Evolutionary conservation across 2,329 filamentous ascomycete genomes (phyloP).

Genomic region (Colletotrichum musicola): DNA sequence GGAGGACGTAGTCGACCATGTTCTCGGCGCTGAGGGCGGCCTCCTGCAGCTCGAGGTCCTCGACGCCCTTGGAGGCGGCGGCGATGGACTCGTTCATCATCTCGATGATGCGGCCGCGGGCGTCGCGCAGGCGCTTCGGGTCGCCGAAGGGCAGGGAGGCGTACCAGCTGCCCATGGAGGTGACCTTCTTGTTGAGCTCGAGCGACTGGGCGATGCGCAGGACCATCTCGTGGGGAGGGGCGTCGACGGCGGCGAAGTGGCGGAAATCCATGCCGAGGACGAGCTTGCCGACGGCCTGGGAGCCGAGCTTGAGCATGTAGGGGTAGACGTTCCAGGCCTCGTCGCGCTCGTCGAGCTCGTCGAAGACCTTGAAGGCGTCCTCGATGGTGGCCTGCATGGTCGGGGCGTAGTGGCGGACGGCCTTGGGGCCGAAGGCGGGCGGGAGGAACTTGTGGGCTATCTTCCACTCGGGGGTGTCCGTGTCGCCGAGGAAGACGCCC

Average conservation of each 20-base stretch:
- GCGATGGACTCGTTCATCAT: slow-evolving; percentile 55
- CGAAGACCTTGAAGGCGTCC: slow-evolving; percentile 62
- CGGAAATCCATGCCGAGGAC: slow-evolving; percentile 60
- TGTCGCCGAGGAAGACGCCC: slow-evolving; percentile 63
- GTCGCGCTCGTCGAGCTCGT: slow-evolving; percentile 61
- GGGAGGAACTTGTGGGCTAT: slow-evolving; percentile 72
- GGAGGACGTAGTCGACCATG: slow-evolving; percentile 63
- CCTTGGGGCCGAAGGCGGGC: slow-evolving; percentile 69
- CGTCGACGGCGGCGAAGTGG: slow-evolving; percentile 58
- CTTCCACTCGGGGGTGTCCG: slow-evolving; percentile 62
- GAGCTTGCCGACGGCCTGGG: slow-evolving; percentile 59
- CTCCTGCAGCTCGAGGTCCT: slow-evolving; percentile 58
- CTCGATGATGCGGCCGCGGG: slow-evolving; percentile 48
- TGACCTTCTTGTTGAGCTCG: slow-evolving; percentile 70
- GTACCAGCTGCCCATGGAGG: slow-evolving; percentile 68
- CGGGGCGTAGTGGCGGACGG: slow-evolving; percentile 71
- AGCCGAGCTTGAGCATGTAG: slow-evolving; percentile 63
- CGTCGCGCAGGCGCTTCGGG: slow-evolving; percentile 56
- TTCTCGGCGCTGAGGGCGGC: slow-evolving; percentile 63
- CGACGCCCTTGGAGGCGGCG: slow-evolving; percentile 52
- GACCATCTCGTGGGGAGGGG: slow-evolving; percentile 65
- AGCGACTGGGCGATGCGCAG: slow-evolving; percentile 62
- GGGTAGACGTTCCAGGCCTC: slow-evolving; percentile 63
- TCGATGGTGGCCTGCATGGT: slow-evolving; percentile 69
- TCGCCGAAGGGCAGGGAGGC: slow-evolving; percentile 69